phyloP scores from a whole-genome alignment of 768 basidiomycete species.

The Naematelia encephala region DNA sequence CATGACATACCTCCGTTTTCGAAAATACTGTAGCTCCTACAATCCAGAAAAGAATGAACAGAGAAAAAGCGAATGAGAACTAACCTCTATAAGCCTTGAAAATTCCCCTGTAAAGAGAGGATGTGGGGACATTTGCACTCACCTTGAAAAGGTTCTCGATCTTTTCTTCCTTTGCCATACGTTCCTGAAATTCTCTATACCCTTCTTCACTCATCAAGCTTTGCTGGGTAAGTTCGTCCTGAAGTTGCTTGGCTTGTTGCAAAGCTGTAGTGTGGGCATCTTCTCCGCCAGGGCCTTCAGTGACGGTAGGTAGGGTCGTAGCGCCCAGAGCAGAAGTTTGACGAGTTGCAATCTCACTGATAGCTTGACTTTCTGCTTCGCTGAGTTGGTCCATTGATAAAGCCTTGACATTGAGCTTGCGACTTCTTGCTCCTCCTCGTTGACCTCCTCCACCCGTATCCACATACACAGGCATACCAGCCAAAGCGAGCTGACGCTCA shows the following conservation, averaged over 20 bases:
- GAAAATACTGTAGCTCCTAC: conserved; percentile 32
- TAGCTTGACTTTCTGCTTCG: conserved; percentile 66
- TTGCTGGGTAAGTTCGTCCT: conserved; percentile 29
- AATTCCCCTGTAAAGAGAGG: neutral
- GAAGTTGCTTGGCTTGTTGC: conserved; percentile 5
- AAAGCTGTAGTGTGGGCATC: conserved; percentile 2
- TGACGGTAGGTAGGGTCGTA: neutral
- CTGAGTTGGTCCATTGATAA: conserved; percentile 60
- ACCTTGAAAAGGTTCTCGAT: conserved; percentile 62
- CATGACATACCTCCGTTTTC: conserved; percentile 18
- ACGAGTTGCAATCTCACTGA: conserved; percentile 59
- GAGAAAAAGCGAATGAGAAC: conserved; percentile 57
- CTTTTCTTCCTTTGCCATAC: conserved; percentile 49
- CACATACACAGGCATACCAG: conserved; percentile 60
- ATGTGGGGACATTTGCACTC: conserved; percentile 3
- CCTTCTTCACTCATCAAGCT: conserved; percentile 28
- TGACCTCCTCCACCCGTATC: conserved; percentile 14
- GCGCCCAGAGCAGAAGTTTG: conserved; percentile 54
- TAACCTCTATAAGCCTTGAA: conserved; percentile 17
- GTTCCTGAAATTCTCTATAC: conserved; percentile 34
- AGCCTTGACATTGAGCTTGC: conserved; percentile 64
- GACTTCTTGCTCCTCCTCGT: conserved; percentile 46
- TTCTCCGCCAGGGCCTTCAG: neutral
- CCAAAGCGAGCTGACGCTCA: conserved; percentile 61
- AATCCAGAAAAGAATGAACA: conserved; percentile 77